Evolutionary conservation across 2,329 filamentous ascomycete genomes (phyloP), one percentile per base, ranked within the genome.

Genomic region (Calycina marina): DNA sequence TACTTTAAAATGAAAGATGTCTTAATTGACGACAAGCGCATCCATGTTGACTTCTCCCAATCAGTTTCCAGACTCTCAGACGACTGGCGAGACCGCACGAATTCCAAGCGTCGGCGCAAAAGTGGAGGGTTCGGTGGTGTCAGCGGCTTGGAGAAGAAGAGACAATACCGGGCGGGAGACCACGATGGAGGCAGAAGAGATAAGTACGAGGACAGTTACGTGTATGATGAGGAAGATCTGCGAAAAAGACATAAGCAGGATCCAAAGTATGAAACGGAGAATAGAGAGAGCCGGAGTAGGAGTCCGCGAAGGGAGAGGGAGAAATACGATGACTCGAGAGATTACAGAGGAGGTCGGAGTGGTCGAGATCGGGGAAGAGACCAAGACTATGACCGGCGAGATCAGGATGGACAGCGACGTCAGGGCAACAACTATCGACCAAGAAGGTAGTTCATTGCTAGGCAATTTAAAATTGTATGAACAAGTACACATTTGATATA

Each of bases 1-100:
- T 98, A 94, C 51, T 90, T 92, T 62, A 98, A 98, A 60, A 98
- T 98, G 90, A 85, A 98, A 55, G 84, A 79, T 2, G 88, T 96
- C 2, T 61, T 98, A 34, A 96, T 98, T 43, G 90, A 98, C 49
- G 90, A 98, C 48, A 82, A 93, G 43, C 77, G 90, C 25, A 98
- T 98, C 41, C 90, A 98, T 51, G 90, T 98, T 35, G 90, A 98
- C 58, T 98, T 98, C 57, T 94, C 86, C 8, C 90, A 98, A 60
- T 93, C 84, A 52, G 90, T 86, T 39, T 71, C 76, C 40, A 88
- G 84, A 52, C 60, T 98, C 5, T 90, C 84, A 28, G 83, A 93
- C 40, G 76, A 77, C 11, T 98, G 90, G 90, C 71, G 90, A 40
- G 78, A 73, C 38, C 77, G 77, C 25, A 84, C 86, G 13, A 93